Percentiles rank a stretch among this genome's conserved stretches.
These are phyloP conservation scores for Arthrobotrys iridis DNA, from an alignment of 2,329 filamentous ascomycete species.

Conservation along the genomic window DNA sequence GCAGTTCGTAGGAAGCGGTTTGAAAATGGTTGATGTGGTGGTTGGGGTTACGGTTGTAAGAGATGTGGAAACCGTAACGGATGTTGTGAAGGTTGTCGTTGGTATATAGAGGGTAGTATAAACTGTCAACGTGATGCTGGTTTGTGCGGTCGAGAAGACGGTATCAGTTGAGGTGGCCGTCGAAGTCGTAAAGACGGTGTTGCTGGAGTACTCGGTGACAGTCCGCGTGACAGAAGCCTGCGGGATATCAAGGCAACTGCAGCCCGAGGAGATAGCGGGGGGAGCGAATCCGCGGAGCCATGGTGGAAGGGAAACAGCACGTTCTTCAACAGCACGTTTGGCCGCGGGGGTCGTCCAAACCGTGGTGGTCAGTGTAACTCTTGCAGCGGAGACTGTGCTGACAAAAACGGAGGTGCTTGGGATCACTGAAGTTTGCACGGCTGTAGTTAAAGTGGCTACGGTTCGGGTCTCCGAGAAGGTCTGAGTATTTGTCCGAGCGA, in stretches of 20 bases:
- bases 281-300: background rate
- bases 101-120: conserved; percentile 21
- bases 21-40: background rate
- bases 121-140: background rate
- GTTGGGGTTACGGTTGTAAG: background rate
- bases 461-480: background rate
- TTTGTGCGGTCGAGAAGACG: background rate
- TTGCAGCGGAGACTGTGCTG: background rate
- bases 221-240: background rate
- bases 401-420: background rate
- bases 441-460: background rate
- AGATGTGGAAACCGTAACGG: background rate
- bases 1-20: conserved; percentile 1
- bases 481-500: background rate
- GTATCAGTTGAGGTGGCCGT: background rate
- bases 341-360: background rate
- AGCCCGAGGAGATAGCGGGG: background rate
- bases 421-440: background rate
- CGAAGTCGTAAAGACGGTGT: background rate
- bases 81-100: conserved; percentile 1
- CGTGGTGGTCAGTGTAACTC: background rate
- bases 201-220: background rate
- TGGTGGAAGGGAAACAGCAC: background rate
- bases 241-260: background rate
- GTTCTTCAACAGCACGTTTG: background rate